Conservation (phyloP, 768 basidiomycete genomes). For the Dacryopinax spathularia region DNA sequence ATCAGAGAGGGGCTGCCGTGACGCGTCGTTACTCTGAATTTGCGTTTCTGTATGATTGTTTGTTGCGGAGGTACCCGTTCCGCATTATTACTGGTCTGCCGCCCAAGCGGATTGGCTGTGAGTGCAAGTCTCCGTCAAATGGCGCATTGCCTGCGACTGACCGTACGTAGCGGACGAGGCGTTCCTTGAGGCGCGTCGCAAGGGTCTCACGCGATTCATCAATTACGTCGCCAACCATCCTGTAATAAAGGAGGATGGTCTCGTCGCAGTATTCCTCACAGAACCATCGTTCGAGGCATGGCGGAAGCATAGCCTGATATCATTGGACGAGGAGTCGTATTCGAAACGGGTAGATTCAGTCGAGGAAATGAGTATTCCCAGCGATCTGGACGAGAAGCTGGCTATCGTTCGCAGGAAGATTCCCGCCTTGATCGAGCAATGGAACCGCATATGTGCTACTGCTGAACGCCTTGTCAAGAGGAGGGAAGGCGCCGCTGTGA, state of each 20-base stretch:
- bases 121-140: slow-evolving; percentile 23
- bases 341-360: slow-evolving; percentile 63
- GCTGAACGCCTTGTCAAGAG: slow-evolving; percentile 80
- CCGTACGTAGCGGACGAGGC: slow-evolving; percentile 55
- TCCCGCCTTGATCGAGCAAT: slow-evolving; percentile 68
- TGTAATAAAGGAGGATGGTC: slow-evolving; percentile 71
- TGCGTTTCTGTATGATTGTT: slow-evolving; percentile 72
- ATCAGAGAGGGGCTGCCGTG: slow-evolving; percentile 52
- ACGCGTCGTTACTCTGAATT: slow-evolving; percentile 88
- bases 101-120: slow-evolving; percentile 83
- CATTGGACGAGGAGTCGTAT: slow-evolving; percentile 75
- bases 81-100: slow-evolving; percentile 74
- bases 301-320: slow-evolving; percentile 63
- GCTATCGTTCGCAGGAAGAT: slow-evolving; percentile 62
- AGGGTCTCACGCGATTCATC: slow-evolving; percentile 65
- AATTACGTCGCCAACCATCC: slow-evolving; percentile 84
- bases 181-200: slow-evolving; percentile 85
- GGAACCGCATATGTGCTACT: slow-evolving; percentile 79
- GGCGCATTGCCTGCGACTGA: slow-evolving; percentile 6
- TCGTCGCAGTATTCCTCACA: slow-evolving; percentile 65
- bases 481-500: slow-evolving; percentile 84
- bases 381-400: slow-evolving; percentile 83
- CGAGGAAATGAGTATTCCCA: slow-evolving; percentile 86
- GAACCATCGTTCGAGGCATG: slow-evolving; percentile 76
- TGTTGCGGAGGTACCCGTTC: slow-evolving; percentile 83